Evolutionary conservation across 345 rosid species (phyloP).

Genomic region (Populus davidiana): DNA sequence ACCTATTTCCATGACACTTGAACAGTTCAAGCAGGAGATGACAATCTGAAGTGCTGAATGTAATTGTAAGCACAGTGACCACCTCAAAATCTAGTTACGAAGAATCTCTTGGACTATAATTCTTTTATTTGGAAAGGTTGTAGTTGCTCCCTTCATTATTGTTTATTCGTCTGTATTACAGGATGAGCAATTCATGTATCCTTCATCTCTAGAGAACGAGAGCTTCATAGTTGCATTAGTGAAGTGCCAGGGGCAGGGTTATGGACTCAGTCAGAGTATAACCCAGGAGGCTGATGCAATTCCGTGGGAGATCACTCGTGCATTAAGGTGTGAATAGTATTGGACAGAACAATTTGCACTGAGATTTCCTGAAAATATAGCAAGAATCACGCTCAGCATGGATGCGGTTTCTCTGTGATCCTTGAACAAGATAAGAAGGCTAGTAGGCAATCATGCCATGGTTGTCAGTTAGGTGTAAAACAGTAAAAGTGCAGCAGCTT

Average conservation of each 20-base stretch:
- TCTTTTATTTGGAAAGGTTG: not conserved
- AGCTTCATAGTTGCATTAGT: constrained; percentile 70
- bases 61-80: not conserved
- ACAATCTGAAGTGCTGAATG: not conserved
- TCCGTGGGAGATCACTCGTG: constrained; percentile 86
- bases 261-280: constrained; percentile 16
- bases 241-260: constrained; percentile 36
- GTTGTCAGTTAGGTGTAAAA: too few species aligned
- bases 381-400: not conserved
- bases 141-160: not conserved
- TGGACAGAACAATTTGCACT: not conserved
- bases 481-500: not conserved
- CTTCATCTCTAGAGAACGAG: constrained; percentile 70
- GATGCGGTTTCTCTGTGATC: too few species aligned
- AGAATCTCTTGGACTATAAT: not conserved
- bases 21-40: not conserved
- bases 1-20: not conserved
- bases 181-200: constrained; percentile 89
- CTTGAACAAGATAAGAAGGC: not conserved
- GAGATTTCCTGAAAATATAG: not conserved
- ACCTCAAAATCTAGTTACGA: not conserved
- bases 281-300: constrained; percentile 22
- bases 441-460: not conserved
- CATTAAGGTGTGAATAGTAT: constrained; percentile 40
- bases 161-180: constrained; percentile 25